Base-by-base conservation (phyloP, 1,284 basidiomycete species). In the Takashimella koratensis region DNA sequence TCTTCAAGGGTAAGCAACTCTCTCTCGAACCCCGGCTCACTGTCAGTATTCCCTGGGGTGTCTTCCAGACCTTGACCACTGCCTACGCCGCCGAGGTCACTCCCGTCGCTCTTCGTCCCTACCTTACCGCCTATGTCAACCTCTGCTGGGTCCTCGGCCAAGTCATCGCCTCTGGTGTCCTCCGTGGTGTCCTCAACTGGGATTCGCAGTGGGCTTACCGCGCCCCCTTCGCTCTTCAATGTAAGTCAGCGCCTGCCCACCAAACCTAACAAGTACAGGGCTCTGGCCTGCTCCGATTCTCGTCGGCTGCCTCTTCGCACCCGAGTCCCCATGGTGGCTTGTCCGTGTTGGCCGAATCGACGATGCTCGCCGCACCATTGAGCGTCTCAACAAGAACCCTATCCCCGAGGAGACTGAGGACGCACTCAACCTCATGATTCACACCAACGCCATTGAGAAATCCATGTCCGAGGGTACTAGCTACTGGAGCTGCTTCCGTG, bases 31-130 rank as follows among this genome's bases (percentile, higher is more conserved):
- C n/a, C n/a, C 27, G 24, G 24, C 13, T 11, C 10, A 36, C 11
- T 65, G 63, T 11, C n/a, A 43, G 55, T 30, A 42, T 62, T 42
- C 50, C 57, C 5, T 59, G 56, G 58, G 61, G 61, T 23, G 60
- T 67, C 40, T 76, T 73, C 61, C 70, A 75, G 60, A 68, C 72
- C 6, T 59, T 76, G 26, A 74, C 76, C 12, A 65, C 20, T 62
- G 23, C 70, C 8, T 77, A 75, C 59, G 75, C 75, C 19, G 62
- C 74, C 25, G 76, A 77, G 30, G 63, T 77, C 24, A 65, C 62
- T 20, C 75, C 75, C 8, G 64, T 73, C 30, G 56, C 63, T 8
- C 66, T 77, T 5, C 71, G 76, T 43, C 67, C 60, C n/a, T 66
- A 67, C 61, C 52, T 67, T 20, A 77, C 77, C 27, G 71, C 70